Base-by-base conservation (phyloP, 257 asterid genomes). In the Nicotiana benthamiana region DNA sequence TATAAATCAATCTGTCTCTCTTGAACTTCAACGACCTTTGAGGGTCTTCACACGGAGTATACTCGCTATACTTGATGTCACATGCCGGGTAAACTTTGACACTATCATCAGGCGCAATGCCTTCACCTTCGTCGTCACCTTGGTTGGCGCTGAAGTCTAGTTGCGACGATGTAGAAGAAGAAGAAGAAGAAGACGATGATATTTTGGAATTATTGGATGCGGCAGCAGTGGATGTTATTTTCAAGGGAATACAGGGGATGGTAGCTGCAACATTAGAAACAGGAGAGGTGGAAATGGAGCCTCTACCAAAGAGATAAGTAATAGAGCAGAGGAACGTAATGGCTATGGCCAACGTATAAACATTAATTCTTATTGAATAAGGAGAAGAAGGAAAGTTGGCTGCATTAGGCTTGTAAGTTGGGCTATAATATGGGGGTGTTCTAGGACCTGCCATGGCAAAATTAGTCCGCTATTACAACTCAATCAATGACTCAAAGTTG, bases 1-100 rank as follows among this genome's bases (percentile, higher is more conserved):
- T 82, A 75, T 92, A 93, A 32, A 91, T 86, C 75, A 91, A 75
- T 30, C 90, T 75, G 78, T 84, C 83, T 17, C 97, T 79, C 0
- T 86, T 83, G 77, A 85, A 93, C 34, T 86, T 85, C 18, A 90
- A 84, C 9, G 97, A 90, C 65, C 97, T 76, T 16, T 87, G 67
- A 7, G 66, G 92, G 89, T 93, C 97, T 87, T 93, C 94, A 18
- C 98, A 91, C 5, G 97, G 97, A 0, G 97, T 91, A 87, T 93
- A 92, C 84, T 93, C 97, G 67, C 89, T 90, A 89, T 79, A 90
- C 16, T 81, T 85, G 0, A 83, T 43, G 83, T 80, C 88, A 81
- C 98, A 92, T 0, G 88, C 80, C 0, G 97, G 96, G 83, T 86
- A 92, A 3, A 70, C 1, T 20, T 82, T 87, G 20, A 27, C 15